Percentiles rank a stretch among this genome's conserved stretches.
phyloP scores from a whole-genome alignment of 495 filamentous ascomycete species.

The Neurospora pannonica region DNA sequence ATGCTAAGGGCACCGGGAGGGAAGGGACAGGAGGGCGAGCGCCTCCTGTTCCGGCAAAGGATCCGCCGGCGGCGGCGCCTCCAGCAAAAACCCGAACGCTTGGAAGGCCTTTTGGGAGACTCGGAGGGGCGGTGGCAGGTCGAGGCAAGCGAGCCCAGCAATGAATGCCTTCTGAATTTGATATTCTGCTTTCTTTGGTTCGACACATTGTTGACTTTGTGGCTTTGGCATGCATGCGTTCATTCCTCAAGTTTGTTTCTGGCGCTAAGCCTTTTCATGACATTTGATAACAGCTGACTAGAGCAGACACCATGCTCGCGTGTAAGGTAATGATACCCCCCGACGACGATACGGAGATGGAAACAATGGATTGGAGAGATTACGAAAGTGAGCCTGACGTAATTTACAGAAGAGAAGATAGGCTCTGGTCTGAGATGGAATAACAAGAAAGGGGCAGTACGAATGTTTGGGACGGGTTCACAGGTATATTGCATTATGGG shows the following conservation, averaged over 20 bases:
- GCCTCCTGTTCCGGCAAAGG: constrained; percentile 34
- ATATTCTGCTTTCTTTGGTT: neutral
- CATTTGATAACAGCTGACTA: constrained; percentile 9
- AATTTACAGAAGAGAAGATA: neutral
- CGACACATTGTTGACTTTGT: neutral
- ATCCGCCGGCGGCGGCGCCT: constrained; percentile 21
- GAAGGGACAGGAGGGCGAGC: constrained; percentile 22
- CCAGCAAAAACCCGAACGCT: constrained; percentile 29
- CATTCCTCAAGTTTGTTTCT: neutral
- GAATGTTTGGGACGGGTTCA: neutral
- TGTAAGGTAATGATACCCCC: constrained; percentile 8
- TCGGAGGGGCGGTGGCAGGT: constrained; percentile 57
- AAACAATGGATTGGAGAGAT: neutral
- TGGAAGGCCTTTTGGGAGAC: constrained; percentile 56
- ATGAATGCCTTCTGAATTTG: constrained; percentile 16
- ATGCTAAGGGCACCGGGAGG: constrained; percentile 35
- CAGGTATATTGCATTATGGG: neutral
- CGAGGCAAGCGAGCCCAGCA: constrained; percentile 39
- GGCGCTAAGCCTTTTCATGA: neutral
- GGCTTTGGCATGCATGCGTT: neutral
- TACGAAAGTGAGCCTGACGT: neutral
- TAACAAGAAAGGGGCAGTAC: neutral
- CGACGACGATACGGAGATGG: neutral
- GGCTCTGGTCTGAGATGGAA: neutral
- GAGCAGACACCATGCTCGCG: constrained; percentile 8